These are phyloP conservation scores for Saturnispora mendoncae DNA, from an alignment of 805 yeast genomes.

Conservation along the genomic window DNA sequence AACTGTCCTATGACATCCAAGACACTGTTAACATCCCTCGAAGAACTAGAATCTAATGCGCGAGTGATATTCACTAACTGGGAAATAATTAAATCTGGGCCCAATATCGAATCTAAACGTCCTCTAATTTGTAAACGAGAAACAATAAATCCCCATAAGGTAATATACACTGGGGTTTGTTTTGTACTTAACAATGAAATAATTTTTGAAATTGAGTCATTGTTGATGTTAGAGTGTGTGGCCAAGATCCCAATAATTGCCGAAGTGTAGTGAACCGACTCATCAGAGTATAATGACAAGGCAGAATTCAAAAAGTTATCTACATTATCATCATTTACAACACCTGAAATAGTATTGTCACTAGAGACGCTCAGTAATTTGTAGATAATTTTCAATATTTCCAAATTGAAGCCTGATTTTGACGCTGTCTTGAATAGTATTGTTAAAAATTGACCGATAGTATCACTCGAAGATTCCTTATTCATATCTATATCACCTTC, in stretches of 20 bases:
- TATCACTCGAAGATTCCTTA: not conserved
- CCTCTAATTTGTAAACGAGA: constrained; percentile 37
- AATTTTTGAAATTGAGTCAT: constrained; percentile 8
- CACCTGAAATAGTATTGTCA: not conserved
- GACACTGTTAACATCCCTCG: constrained; percentile 22
- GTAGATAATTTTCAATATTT: constrained; percentile 14
- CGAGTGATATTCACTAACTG: constrained; percentile 20
- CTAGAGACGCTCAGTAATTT: constrained; percentile 23
- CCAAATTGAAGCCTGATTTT: constrained; percentile 6
- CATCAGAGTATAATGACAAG: constrained; percentile 15
- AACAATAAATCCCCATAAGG: constrained; percentile 36
- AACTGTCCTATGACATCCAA: constrained; percentile 37
- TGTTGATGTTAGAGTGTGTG: constrained; percentile 30
- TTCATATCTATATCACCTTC: constrained; percentile 16
- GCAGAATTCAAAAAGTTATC: not conserved
- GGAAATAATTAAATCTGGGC: constrained; percentile 13
- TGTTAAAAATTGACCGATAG: not conserved
- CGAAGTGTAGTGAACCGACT: constrained; percentile 18
- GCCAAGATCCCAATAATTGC: constrained; percentile 24
- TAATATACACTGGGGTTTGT: constrained; percentile 12
- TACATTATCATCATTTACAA: not conserved
- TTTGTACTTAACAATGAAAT: constrained; percentile 9
- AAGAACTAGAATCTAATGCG: constrained; percentile 15
- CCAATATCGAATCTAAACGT: constrained; percentile 18
- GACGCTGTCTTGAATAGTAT: not conserved